Base-by-base conservation (phyloP, 2,329 filamentous ascomycete genomes). In the Neopestalotiopsis sp. region DNA sequence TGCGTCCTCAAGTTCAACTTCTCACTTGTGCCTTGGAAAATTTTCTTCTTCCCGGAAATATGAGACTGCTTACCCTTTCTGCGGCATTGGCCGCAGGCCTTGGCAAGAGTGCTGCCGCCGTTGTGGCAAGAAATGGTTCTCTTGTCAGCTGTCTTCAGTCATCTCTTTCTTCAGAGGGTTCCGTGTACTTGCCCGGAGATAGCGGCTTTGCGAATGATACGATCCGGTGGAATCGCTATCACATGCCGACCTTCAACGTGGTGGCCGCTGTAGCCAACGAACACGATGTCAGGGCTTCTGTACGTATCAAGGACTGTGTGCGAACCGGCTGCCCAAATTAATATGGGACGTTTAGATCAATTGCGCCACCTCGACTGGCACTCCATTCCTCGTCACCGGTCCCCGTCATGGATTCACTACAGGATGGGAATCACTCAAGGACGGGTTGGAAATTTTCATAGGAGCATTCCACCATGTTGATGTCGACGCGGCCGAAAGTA, bases 301-400 rank as follows among this genome's bases (percentile, higher is more conserved):
- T 67, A 24, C 3, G 62, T 65, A n/a, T 13, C 42, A 45, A 45
- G 14, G 13, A 24, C 24, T 24, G 24, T 24, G 24, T 7, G n/a
- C 4, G 6, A 13, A 45, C 3, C n/a, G 14, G 42, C 4, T n/a
- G 42, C 7, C 42, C 42, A 32, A 14, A 62, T n/a, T 32, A 6
- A 62, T 20, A 38, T 24, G 24, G 24, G 24, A 62, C 32, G 2
- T 9, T 4, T 34, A 71, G 71, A 63, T 73, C 32, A 73, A 68
- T 69, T 28, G 69, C 7, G 52, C 70, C 0, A 74, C 66, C 67
- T 73, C 71, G 1, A 73, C 78, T 58, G 71, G 72, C 3, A 75
- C 77, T 7, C 75, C 79, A 0, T 81, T 82, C 59, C 73, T 82
- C 4, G 78, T 76, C 17, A 76, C 76, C 1, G 77, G 77, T 1